Percentiles rank a stretch among this genome's conserved stretches.
Evolutionary conservation across 1,139 yeast genomes (phyloP).

Genomic region (Suhomyces coccinellae): DNA sequence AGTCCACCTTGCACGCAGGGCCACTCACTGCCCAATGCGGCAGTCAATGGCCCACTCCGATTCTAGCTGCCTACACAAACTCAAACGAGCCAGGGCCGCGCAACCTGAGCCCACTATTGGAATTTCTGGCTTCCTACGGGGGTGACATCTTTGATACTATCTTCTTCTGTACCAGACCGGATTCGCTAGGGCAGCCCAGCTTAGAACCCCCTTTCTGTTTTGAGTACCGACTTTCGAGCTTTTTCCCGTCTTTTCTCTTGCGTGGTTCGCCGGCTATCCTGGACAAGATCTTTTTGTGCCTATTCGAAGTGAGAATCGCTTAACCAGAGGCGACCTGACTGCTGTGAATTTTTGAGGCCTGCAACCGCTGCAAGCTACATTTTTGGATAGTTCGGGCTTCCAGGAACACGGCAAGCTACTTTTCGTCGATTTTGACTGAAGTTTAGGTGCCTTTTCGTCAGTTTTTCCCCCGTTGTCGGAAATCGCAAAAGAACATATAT

Average conservation of each 20-base stretch:
- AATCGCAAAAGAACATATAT: neutral
- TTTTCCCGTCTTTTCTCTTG: neutral
- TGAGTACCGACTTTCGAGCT: neutral
- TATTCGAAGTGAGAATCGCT: neutral
- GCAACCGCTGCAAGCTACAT: too few relatives aligned
- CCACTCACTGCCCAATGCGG: constrained; percentile 1
- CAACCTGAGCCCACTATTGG: constrained; percentile 6
- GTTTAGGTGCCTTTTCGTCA: neutral
- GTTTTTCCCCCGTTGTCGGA: constrained; percentile 1
- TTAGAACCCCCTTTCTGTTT: neutral
- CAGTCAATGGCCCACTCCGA: constrained; percentile 1
- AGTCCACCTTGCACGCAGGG: neutral
- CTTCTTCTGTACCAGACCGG: neutral
- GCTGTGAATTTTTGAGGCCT: too few relatives aligned
- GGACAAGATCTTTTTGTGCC: neutral
- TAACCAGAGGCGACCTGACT: neutral
- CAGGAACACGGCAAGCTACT: neutral
- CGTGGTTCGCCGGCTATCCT: neutral
- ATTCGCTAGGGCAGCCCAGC: neutral
- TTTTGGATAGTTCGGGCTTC: neutral
- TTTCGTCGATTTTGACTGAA: constrained; percentile 1
- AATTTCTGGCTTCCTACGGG: constrained; percentile 5
- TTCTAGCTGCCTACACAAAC: neutral
- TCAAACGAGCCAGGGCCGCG: constrained; percentile 1
- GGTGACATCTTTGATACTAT: neutral